Percentiles rank a stretch among this genome's conserved stretches.
phyloP scores from a whole-genome alignment of 106 monocot species.

The Triglochin maritima region DNA sequence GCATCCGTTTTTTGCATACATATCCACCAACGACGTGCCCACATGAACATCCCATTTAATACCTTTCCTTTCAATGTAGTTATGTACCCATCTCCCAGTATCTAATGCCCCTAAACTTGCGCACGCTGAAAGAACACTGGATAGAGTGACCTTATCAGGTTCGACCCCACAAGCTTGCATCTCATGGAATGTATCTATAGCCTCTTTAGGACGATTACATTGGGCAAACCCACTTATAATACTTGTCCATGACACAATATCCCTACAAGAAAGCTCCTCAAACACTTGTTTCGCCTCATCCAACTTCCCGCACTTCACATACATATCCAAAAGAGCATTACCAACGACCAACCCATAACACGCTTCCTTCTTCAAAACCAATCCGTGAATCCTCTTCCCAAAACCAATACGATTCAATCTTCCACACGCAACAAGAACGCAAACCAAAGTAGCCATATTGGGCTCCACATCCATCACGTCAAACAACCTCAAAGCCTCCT shows the following conservation, averaged over 20 bases:
- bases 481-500: conserved; percentile 35
- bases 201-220: conserved; percentile 38
- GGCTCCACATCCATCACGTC: conserved; percentile 44
- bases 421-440: conserved; percentile 44
- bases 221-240: conserved; percentile 41
- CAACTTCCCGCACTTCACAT: conserved; percentile 41
- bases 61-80: conserved; percentile 36
- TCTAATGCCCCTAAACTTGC: conserved; percentile 48
- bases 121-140: conserved; percentile 70
- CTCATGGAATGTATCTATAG: conserved; percentile 29
- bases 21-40: conserved; percentile 45
- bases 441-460: conserved; percentile 46
- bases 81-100: conserved; percentile 45
- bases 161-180: conserved; percentile 39
- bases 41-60: conserved; percentile 52
- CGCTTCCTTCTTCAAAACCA: conserved; percentile 22
- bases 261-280: conserved; percentile 26
- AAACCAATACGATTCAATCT: conserved; percentile 11
- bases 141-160: conserved; percentile 50
- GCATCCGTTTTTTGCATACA: conserved; percentile 66
- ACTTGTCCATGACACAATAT: conserved; percentile 61
- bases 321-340: conserved; percentile 70
- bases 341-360: conserved; percentile 13
- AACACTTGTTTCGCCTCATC: conserved; percentile 40
- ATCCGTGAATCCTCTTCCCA: conserved; percentile 46